Conservation (phyloP, 805 yeast genomes). For the Vanderwaltozyma polyspora region DNA sequence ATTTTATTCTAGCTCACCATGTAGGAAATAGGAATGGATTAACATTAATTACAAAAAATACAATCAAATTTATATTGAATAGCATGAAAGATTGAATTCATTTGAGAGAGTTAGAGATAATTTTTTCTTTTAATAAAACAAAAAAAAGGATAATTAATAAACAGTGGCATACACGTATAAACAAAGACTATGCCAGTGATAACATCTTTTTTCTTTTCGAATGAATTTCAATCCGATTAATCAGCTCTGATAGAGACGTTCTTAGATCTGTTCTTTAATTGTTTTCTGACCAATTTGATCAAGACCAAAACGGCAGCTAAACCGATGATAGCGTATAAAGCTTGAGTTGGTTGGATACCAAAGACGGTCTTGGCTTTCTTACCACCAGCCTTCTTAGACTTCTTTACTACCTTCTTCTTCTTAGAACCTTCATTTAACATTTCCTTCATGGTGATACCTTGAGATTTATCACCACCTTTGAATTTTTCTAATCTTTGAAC, state of each 20-base stretch:
- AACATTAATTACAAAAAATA: too few relatives aligned
- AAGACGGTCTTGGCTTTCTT: neutral
- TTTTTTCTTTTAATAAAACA: too few relatives aligned
- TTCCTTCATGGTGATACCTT: constrained; percentile 14
- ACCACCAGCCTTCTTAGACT: neutral
- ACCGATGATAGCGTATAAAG: constrained; percentile 1
- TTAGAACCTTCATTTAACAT: constrained; percentile 5
- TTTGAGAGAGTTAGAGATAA: too few relatives aligned
- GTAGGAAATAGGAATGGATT: too few relatives aligned
- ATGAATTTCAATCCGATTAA: too few relatives aligned
- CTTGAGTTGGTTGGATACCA: constrained; percentile 2
- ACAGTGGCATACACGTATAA: too few relatives aligned
- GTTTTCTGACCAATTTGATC: neutral
- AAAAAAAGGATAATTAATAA: too few relatives aligned
- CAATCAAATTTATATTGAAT: too few relatives aligned
- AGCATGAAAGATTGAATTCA: too few relatives aligned
- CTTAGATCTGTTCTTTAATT: neutral
- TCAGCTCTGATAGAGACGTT: constrained; percentile 4
- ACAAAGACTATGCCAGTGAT: too few relatives aligned
- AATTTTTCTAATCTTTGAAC: constrained; percentile 14
- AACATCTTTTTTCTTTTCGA: too few relatives aligned
- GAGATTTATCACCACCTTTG: constrained; percentile 18
- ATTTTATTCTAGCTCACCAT: too few relatives aligned
- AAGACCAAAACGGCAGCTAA: constrained; percentile 1
- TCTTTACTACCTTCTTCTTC: constrained; percentile 2